A percentile compares a stretch with the other conserved stretches of the same genome.
These are phyloP conservation scores for Trichosporon sp. DNA, from an alignment of 1,284 basidiomycete species.

Conservation along the genomic window DNA sequence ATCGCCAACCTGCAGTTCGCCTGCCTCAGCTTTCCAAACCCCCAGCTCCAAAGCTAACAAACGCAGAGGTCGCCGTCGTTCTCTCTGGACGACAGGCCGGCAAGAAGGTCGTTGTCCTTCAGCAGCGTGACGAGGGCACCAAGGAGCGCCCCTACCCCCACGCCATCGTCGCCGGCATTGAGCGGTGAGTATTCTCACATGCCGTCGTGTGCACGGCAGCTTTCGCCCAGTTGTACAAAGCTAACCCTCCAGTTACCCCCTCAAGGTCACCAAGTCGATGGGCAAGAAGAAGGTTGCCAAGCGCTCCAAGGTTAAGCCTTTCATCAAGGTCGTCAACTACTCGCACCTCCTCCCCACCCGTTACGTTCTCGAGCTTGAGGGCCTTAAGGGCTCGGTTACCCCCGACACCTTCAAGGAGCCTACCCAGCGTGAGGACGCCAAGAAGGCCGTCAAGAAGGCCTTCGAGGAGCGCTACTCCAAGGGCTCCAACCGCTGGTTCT, in stretches of 20 bases:
- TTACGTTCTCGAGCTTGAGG: slow-evolving; percentile 91
- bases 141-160: slow-evolving; percentile 87
- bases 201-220: neutral
- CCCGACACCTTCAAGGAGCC: slow-evolving; percentile 94
- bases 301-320: slow-evolving; percentile 95
- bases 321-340: slow-evolving; percentile 98
- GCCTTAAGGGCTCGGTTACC: slow-evolving; percentile 79
- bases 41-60: neutral
- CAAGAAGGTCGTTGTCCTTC: slow-evolving; percentile 95
- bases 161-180: slow-evolving; percentile 92
- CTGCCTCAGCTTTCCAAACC: neutral
- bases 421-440: slow-evolving; percentile 85
- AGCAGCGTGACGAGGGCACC: slow-evolving; percentile 91
- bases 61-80: slow-evolving; percentile 96
- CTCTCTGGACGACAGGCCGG: slow-evolving; percentile 96
- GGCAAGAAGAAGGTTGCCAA: slow-evolving; percentile 87
- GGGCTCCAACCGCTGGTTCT: slow-evolving; percentile 91
- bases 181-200: slow-evolving; percentile 59
- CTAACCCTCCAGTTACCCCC: slow-evolving; percentile 69
- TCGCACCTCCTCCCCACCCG: slow-evolving; percentile 96
- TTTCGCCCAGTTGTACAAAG: neutral
- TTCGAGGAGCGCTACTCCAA: slow-evolving; percentile 87
- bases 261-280: slow-evolving; percentile 95
- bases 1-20: neutral
- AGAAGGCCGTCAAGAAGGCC: slow-evolving; percentile 94